Evolutionary conservation across 164 flowering plant species (phyloP).

Genomic region (Magnolia officinalis): DNA sequence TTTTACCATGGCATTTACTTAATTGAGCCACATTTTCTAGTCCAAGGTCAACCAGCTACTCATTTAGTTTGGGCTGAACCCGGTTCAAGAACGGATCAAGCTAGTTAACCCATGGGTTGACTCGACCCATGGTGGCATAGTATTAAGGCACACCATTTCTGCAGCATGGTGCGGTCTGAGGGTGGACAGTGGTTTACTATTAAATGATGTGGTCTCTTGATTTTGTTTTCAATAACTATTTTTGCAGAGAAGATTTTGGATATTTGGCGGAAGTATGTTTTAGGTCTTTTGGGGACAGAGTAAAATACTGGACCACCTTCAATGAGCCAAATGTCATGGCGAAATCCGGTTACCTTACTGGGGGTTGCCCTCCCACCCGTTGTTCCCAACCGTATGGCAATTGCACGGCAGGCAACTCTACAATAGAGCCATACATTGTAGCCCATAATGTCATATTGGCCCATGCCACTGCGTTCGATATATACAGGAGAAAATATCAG

Average conservation of each 20-base stretch:
- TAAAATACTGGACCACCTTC: constrained; percentile 11
- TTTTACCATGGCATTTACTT: too few relatives aligned
- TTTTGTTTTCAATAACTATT: constrained; percentile 2
- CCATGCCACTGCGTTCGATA: constrained; percentile 7
- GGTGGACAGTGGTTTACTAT: background rate
- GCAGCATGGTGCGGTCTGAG: too few relatives aligned
- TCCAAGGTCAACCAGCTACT: too few relatives aligned
- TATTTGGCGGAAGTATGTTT: constrained; percentile 8
- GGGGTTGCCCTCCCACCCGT: constrained; percentile 3
- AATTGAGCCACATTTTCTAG: too few relatives aligned
- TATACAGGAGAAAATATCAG: constrained; percentile 11
- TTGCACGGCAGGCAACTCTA: constrained; percentile 5
- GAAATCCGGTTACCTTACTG: background rate
- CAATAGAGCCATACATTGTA: constrained; percentile 9
- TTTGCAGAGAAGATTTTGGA: constrained; percentile 8
- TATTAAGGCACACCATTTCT: too few relatives aligned
- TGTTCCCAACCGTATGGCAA: constrained; percentile 2
- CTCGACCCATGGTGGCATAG: too few relatives aligned
- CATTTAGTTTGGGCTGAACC: too few relatives aligned
- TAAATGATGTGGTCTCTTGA: background rate
- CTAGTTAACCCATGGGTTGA: too few relatives aligned
- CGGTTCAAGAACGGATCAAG: too few relatives aligned
- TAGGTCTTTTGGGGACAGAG: constrained; percentile 10
- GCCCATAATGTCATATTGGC: constrained; percentile 9
- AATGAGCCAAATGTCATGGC: constrained; percentile 7